Evolutionary conservation across 331 rosid genomes (phyloP).

Genomic region (Acacia pycnantha): DNA sequence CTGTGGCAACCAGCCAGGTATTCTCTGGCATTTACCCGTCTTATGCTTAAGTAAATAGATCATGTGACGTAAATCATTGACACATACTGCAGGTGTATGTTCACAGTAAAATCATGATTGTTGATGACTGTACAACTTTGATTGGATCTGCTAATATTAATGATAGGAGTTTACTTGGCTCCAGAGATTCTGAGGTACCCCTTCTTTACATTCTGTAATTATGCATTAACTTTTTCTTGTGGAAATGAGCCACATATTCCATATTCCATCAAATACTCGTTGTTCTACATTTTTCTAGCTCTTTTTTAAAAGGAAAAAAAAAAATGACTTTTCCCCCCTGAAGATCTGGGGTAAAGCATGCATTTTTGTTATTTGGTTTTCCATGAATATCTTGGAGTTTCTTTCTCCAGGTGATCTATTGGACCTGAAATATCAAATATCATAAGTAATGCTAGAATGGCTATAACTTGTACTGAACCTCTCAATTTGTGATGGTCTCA

Average conservation of each 20-base stretch:
- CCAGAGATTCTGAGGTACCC: slow-evolving; percentile 95
- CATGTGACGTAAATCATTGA: background rate
- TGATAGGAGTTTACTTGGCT: slow-evolving; percentile 95
- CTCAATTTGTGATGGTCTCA: background rate
- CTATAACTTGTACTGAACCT: background rate
- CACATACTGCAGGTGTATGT: slow-evolving; percentile 71
- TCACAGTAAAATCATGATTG: slow-evolving; percentile 94
- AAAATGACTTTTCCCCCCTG: background rate
- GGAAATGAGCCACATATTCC: background rate
- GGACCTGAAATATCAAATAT: slow-evolving; percentile 7
- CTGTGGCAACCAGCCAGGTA: slow-evolving; percentile 97
- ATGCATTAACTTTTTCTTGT: background rate
- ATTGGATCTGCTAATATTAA: slow-evolving; percentile 98
- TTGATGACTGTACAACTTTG: slow-evolving; percentile 75
- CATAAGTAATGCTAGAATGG: slow-evolving; percentile 2
- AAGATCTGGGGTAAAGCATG: slow-evolving; percentile 1
- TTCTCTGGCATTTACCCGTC: background rate
- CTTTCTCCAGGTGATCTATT: slow-evolving; percentile 15
- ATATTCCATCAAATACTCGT: background rate
- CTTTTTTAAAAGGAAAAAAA: background rate
- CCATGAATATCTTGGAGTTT: background rate
- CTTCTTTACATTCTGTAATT: slow-evolving; percentile 7
- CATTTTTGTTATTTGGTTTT: slow-evolving; percentile 22
- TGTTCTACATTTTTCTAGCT: slow-evolving; percentile 10
- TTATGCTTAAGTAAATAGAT: slow-evolving; percentile 1